Conservation (phyloP, 1,284 basidiomycete species). For the Trichosporon asahii region DNA sequence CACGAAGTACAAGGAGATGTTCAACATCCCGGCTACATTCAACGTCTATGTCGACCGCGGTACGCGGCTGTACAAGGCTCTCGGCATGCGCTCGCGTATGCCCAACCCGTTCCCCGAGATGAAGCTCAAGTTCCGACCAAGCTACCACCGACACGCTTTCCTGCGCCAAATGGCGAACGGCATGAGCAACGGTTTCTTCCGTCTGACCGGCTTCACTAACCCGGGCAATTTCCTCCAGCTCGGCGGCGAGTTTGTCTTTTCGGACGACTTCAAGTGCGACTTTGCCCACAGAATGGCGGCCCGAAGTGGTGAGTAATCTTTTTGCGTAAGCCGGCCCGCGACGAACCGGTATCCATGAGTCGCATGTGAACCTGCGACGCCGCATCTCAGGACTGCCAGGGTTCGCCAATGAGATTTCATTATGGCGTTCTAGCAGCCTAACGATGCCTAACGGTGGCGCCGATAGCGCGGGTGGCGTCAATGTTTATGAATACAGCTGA, state of each 20-base stretch:
- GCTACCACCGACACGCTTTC: slow-evolving; percentile 15
- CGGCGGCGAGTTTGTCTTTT: slow-evolving; percentile 50
- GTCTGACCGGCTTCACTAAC: slow-evolving; percentile 22
- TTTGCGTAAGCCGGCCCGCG: neutral
- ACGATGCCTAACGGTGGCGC: neutral
- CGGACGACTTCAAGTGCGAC: slow-evolving; percentile 34
- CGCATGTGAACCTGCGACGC: neutral
- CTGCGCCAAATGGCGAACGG: slow-evolving; percentile 14
- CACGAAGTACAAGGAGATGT: slow-evolving; percentile 45
- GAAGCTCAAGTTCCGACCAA: slow-evolving; percentile 11
- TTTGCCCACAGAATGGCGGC: slow-evolving; percentile 52
- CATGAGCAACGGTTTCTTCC: slow-evolving; percentile 15
- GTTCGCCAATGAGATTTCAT: neutral
- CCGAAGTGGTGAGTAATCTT: slow-evolving; percentile 37
- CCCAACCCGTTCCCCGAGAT: slow-evolving; percentile 18
- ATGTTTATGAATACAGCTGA: neutral
- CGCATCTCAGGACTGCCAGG: neutral
- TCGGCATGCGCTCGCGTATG: slow-evolving; percentile 34
- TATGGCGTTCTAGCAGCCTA: neutral
- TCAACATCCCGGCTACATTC: slow-evolving; percentile 43
- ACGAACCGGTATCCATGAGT: neutral
- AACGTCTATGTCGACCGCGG: slow-evolving; percentile 49
- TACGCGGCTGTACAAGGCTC: slow-evolving; percentile 41
- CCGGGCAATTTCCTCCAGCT: slow-evolving; percentile 49
- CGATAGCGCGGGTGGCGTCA: neutral